Conservation (phyloP, 2,329 filamentous ascomycete genomes). For the Penicillium sp. region DNA sequence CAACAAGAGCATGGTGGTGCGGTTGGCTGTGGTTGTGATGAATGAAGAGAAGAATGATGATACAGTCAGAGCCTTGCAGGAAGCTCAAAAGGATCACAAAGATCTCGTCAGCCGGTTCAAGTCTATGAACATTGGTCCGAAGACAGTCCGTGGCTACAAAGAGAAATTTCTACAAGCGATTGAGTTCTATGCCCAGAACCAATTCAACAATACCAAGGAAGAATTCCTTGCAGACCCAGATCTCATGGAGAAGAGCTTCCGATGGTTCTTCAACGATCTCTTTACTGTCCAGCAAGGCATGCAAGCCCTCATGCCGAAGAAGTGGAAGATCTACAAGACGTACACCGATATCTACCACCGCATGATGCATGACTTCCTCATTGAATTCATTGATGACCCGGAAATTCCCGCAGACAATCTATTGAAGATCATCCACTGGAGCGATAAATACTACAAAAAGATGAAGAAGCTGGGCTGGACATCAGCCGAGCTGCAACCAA, state of each 20-base stretch:
- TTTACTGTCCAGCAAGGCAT: constrained; percentile 93
- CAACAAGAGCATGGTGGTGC: constrained; percentile 82
- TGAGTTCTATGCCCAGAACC: constrained; percentile 62
- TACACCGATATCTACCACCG: constrained; percentile 88
- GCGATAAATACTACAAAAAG: constrained; percentile 91
- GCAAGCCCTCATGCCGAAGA: constrained; percentile 84
- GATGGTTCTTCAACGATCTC: constrained; percentile 97
- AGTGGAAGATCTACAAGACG: constrained; percentile 90
- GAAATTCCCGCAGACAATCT: constrained; percentile 81
- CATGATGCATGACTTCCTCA: constrained; percentile 90
- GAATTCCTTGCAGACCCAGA: constrained; percentile 78
- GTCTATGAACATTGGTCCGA: constrained; percentile 88
- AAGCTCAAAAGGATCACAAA: constrained; percentile 91
- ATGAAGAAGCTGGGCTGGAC: constrained; percentile 84
- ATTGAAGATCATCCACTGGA: constrained; percentile 89
- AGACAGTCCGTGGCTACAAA: constrained; percentile 91
- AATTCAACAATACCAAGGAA: constrained; percentile 66
- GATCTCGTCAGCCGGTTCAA: constrained; percentile 91
- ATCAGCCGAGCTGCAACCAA: constrained; percentile 69
- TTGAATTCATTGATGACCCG: constrained; percentile 74
- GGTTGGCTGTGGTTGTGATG: constrained; percentile 85
- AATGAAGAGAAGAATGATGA: constrained; percentile 96
- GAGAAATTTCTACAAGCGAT: constrained; percentile 86
- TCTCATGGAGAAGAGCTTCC: constrained; percentile 76
- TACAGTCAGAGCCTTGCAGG: constrained; percentile 82